Conservation (phyloP, 306 rosid genomes). For the Fagus sylvatica region DNA sequence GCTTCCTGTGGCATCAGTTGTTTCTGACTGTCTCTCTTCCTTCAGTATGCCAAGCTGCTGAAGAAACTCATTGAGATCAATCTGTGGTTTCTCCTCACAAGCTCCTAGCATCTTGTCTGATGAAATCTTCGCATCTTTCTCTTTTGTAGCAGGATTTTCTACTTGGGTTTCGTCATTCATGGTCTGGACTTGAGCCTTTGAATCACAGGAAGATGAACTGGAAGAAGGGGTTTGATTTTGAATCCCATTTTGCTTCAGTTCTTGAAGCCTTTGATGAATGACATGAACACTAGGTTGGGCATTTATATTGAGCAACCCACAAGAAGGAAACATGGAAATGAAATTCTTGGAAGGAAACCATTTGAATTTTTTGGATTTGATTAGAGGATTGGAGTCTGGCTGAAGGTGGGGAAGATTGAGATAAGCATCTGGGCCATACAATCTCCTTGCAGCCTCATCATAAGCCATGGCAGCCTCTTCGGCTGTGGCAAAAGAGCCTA, state of each 20-base stretch:
- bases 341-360: conserved; percentile 93
- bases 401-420: conserved; percentile 90
- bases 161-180: conserved; percentile 17
- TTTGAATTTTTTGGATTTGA: conserved; percentile 64
- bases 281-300: conserved; percentile 96
- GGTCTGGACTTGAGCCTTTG: conserved; percentile 35
- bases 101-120: conserved; percentile 34
- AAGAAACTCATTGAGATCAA: conserved; percentile 96
- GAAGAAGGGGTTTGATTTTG: conserved; percentile 38
- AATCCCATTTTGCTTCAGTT: conserved; percentile 60
- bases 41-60: conserved; percentile 84
- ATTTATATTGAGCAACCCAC: conserved; percentile 74
- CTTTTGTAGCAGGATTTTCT: conserved; percentile 22
- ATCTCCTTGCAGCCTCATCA: conserved; percentile 91
- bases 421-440: conserved; percentile 91
- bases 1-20: conserved; percentile 37
- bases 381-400: conserved; percentile 33
- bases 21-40: conserved; percentile 45
- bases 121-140: conserved; percentile 33
- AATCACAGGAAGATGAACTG: conserved; percentile 47
- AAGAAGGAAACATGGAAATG: conserved; percentile 82
- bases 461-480: conserved; percentile 99
- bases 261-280: conserved; percentile 87
- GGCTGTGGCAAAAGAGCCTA: conserved; percentile 92
- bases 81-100: conserved; percentile 81